Base-by-base conservation (phyloP, 768 basidiomycete genomes). In the Aureoboletus auriporus region DNA sequence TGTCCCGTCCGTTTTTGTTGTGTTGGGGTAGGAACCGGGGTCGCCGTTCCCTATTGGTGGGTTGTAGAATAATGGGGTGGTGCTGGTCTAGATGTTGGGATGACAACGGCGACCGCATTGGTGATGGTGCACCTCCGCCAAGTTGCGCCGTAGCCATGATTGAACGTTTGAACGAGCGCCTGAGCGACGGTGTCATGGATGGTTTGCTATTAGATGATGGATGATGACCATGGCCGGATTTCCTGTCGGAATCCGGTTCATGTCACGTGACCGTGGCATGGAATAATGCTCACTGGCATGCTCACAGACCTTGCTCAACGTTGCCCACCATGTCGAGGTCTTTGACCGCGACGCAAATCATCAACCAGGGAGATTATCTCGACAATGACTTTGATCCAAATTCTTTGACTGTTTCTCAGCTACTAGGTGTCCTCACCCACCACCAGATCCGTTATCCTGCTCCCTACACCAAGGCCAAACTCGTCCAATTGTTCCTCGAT, bases 381-480 rank as follows among this genome's bases (percentile, higher is more conserved):
- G 76, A 88, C 51, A 77, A 80, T 9, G 81, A 85, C 60, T 93
- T 91, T 47, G 83, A 93, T 55, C 82, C 91, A 14, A 53, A 76
- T 2, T 68, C 77, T 2, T 77, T 93, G 46, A 93, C 89, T 1
- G 80, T 92, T 26, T 77, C 88, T n/a, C 88, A 92, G 60, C 73
- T 93, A 6, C 75, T 88, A 10, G 89, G 88, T 39, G 71, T 93
- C 29, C 74, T 93, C 47, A 79, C 80, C 36, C 85, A 81, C 61
- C 90, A 93, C 67, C 83, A 85, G 55, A 70, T 91, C 62, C 75
- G 73, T 38, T 89, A 83, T 66, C 85, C 88, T 8, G 75, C 80
- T 7, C 84, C 84, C 2, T 83, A 86, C 64, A 84, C 83, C 38
- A 93, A 93, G 61, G 71, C 83, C 4, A 89, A 83, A 61, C 77